Conservation (phyloP, 164 flowering plant genomes). For the Vitis amurensis region DNA sequence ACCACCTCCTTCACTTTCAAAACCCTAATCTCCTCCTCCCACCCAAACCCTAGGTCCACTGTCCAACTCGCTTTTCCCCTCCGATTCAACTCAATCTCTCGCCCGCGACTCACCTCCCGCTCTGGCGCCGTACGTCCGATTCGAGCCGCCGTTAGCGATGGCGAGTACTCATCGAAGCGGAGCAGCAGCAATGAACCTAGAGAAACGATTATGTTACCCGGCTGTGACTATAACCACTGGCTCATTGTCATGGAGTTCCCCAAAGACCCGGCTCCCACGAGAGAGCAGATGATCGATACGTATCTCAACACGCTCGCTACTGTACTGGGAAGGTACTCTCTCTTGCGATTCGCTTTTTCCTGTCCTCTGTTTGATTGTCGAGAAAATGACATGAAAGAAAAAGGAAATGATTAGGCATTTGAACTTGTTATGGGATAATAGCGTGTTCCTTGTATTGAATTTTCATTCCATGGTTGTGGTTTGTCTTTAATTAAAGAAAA, state of each 20-base stretch:
- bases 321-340: constrained; percentile 80
- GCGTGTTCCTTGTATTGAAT: background rate
- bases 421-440: background rate
- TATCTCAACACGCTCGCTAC: constrained; percentile 91
- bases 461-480: background rate
- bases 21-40: constrained; percentile 31
- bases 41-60: background rate
- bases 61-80: constrained; percentile 4
- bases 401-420: no score
- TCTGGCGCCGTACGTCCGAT: background rate
- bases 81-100: constrained; percentile 18
- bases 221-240: constrained; percentile 97
- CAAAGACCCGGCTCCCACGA: constrained; percentile 89
- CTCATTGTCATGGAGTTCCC: constrained; percentile 99
- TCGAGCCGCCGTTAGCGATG: constrained; percentile 46
- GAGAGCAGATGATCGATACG: constrained; percentile 97
- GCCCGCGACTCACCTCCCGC: constrained; percentile 14
- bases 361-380: background rate
- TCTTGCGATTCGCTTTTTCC: background rate
- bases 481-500: no score
- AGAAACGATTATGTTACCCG: constrained; percentile 91
- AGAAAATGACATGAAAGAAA: background rate
- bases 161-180: constrained; percentile 61
- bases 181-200: constrained; percentile 74
- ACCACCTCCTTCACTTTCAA: constrained; percentile 28